A percentile compares a stretch with the other conserved stretches of the same genome.
These are phyloP conservation scores for Morella rubra DNA, from an alignment of 306 rosid genomes.

Conservation along the genomic window DNA sequence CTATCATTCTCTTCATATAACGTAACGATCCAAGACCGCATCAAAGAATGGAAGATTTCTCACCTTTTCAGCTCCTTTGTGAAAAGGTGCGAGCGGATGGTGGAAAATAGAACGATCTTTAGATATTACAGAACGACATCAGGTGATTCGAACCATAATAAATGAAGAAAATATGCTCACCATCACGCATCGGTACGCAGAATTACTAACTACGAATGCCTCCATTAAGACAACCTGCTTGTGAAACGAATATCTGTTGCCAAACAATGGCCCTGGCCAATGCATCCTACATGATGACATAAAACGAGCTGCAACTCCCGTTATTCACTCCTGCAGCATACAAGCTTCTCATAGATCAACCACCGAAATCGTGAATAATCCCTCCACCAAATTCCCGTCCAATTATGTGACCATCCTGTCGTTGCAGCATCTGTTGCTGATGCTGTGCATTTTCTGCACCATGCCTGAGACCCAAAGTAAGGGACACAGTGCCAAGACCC, in stretches of 20 bases:
- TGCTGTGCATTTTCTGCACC: constrained; percentile 57
- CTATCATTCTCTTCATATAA: too few species aligned
- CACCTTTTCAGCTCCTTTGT: neutral
- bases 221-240: neutral
- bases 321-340: neutral
- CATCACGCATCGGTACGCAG: neutral
- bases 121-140: neutral
- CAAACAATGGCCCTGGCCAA: neutral
- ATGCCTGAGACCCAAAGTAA: constrained; percentile 76
- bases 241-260: neutral
- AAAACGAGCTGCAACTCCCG: neutral
- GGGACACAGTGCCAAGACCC: constrained; percentile 67
- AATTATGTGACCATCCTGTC: constrained; percentile 48
- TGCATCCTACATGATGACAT: neutral
- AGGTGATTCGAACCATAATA: neutral
- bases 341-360: constrained; percentile 26
- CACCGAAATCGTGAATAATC: constrained; percentile 65
- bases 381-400: constrained; percentile 53
- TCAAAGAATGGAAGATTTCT: neutral
- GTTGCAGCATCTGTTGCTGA: constrained; percentile 43
- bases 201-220: neutral
- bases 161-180: neutral
- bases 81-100: neutral
- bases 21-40: too few species aligned
- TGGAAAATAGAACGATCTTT: neutral